Percentiles rank a stretch among this genome's conserved stretches.
Evolutionary conservation across 495 filamentous ascomycete genomes (phyloP).

Genomic region (Aspergillus bertholletiae): DNA sequence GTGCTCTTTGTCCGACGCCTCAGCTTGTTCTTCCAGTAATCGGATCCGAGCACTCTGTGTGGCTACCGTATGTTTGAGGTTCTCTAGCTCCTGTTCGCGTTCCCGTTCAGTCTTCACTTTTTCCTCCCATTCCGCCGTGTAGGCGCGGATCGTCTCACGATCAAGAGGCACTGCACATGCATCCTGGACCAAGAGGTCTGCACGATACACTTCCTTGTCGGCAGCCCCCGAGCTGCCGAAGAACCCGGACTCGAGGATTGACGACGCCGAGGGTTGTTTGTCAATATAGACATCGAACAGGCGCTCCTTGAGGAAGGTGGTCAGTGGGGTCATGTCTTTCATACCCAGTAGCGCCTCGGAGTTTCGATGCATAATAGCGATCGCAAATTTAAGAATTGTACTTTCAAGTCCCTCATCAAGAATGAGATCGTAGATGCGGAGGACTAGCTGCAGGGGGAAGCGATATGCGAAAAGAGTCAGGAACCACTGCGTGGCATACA

Average conservation of each 20-base stretch:
- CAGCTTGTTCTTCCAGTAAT: slow-evolving; percentile 78
- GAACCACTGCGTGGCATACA: slow-evolving; percentile 99
- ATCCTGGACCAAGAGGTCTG: slow-evolving; percentile 89
- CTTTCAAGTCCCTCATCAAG: slow-evolving; percentile 90
- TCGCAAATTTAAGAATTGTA: slow-evolving; percentile 87
- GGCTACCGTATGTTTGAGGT: slow-evolving; percentile 59
- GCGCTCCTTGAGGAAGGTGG: slow-evolving; percentile 85
- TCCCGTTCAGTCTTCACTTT: slow-evolving; percentile 73
- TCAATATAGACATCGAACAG: slow-evolving; percentile 98
- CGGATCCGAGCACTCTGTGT: slow-evolving; percentile 69
- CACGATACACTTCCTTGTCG: slow-evolving; percentile 94
- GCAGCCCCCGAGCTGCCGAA: slow-evolving; percentile 86
- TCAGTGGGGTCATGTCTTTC: slow-evolving; percentile 85
- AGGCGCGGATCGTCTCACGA: slow-evolving; percentile 70
- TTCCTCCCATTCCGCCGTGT: slow-evolving; percentile 90
- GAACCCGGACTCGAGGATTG: slow-evolving; percentile 93
- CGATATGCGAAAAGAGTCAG: slow-evolving; percentile 98
- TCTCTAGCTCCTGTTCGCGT: slow-evolving; percentile 78
- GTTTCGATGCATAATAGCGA: slow-evolving; percentile 95
- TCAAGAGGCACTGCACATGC: slow-evolving; percentile 88
- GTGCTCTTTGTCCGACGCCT: slow-evolving; percentile 90
- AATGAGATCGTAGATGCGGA: slow-evolving; percentile 95
- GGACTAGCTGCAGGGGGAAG: slow-evolving; percentile 92
- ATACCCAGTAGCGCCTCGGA: slow-evolving; percentile 71
- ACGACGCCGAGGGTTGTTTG: slow-evolving; percentile 77